A percentile compares a stretch with the other conserved stretches of the same genome.
phyloP scores from a whole-genome alignment of 148 eudicot genomes.

The Suaeda aralocaspica region DNA sequence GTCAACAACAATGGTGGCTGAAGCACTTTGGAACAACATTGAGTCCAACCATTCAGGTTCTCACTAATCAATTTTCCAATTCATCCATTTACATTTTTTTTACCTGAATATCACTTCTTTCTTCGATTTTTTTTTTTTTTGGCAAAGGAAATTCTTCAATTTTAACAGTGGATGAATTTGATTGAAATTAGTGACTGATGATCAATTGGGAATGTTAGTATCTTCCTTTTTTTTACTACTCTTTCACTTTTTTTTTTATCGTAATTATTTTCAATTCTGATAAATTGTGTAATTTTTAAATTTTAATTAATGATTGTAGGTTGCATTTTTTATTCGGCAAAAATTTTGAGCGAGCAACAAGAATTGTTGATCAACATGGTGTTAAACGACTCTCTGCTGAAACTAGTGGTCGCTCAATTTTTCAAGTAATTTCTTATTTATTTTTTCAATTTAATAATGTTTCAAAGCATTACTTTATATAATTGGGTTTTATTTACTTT shows the following conservation, averaged over 20 bases:
- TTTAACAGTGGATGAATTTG: conserved; percentile 14
- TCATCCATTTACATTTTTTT: neutral
- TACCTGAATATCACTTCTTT: neutral
- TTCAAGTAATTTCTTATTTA: conserved; percentile 50
- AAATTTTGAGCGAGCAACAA: conserved; percentile 79
- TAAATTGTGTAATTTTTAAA: neutral
- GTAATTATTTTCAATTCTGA: neutral
- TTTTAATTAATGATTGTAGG: conserved; percentile 30
- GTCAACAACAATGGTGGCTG: conserved; percentile 48
- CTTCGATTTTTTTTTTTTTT: conserved; percentile 10
- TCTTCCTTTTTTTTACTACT: neutral
- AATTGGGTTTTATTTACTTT: neutral
- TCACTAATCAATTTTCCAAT: neutral
- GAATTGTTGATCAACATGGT: conserved; percentile 79
- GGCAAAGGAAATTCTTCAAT: conserved; percentile 7
- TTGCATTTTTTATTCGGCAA: conserved; percentile 80
- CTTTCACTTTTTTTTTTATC: neutral
- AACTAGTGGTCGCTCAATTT: conserved; percentile 69
- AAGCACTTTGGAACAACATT: conserved; percentile 56
- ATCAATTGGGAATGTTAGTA: conserved; percentile 70
- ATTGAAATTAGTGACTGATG: conserved; percentile 51
- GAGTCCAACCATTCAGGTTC: conserved; percentile 65
- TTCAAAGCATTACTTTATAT: neutral
- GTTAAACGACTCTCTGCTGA: conserved; percentile 68
- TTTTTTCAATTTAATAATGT: neutral